Percentiles rank a stretch among this genome's conserved stretches.
Conservation (phyloP, 768 basidiomycete genomes). For the Chiua virens region DNA sequence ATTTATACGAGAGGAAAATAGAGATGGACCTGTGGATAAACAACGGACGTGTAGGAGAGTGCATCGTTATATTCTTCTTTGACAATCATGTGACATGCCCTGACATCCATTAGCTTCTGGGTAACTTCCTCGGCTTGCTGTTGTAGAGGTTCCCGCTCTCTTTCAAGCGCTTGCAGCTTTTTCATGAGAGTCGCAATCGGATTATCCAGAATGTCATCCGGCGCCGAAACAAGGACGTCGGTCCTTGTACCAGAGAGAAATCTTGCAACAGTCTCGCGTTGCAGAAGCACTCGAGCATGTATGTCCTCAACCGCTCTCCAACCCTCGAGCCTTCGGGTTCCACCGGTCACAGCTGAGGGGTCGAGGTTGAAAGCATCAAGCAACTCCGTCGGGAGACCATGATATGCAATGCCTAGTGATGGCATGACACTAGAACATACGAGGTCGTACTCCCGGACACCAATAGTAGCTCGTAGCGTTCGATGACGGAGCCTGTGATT, state of each 20-base stretch:
- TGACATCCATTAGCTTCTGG: conserved; percentile 51
- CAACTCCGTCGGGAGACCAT: conserved; percentile 59
- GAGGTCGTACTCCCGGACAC: conserved; percentile 64
- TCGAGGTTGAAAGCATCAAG: conserved; percentile 76
- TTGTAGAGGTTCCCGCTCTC: conserved; percentile 43
- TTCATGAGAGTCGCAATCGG: conserved; percentile 52
- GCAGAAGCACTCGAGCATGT: conserved; percentile 57
- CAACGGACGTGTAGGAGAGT: conserved; percentile 64
- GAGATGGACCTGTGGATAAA: conserved; percentile 70
- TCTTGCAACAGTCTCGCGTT: conserved; percentile 52
- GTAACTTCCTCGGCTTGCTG: conserved; percentile 50
- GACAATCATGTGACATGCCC: conserved; percentile 51
- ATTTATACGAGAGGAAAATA: neutral
- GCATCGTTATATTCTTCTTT: conserved; percentile 68
- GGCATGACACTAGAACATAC: conserved; percentile 53
- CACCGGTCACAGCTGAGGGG: conserved; percentile 70
- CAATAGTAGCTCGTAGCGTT: conserved; percentile 61
- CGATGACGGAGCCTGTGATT: conserved; percentile 71
- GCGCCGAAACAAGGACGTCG: conserved; percentile 6
- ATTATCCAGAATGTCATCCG: conserved; percentile 49
- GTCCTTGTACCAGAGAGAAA: conserved; percentile 38
- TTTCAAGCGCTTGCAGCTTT: conserved; percentile 51
- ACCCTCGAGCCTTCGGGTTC: conserved; percentile 57
- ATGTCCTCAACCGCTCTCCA: conserved; percentile 81
- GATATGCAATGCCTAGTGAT: conserved; percentile 47